Base-by-base conservation (phyloP, 139 green algal species). In the Penium margaritaceum region DNA sequence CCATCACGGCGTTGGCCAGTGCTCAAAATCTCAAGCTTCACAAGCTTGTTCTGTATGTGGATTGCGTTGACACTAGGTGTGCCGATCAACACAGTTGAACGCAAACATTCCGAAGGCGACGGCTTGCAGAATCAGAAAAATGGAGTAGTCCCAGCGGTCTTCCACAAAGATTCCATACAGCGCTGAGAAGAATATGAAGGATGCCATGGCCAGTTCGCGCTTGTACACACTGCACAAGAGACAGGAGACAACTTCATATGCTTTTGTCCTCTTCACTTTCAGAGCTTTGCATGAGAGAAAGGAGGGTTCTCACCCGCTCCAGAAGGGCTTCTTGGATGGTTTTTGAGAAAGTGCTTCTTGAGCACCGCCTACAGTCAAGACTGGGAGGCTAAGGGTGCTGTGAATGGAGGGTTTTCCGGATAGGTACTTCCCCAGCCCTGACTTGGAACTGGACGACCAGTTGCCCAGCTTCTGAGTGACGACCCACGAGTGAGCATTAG, bases 41-140 rank as follows among this genome's bases (percentile, higher is more conserved):
- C n/a, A n/a, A n/a, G n/a, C n/a, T n/a, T n/a, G n/a, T n/a, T n/a
- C n/a, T n/a, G n/a, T n/a, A n/a, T n/a, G n/a, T n/a, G n/a, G n/a
- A n/a, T n/a, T n/a, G n/a, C n/a, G n/a, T n/a, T n/a, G n/a, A n/a
- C n/a, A n/a, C n/a, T n/a, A n/a, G n/a, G n/a, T n/a, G n/a, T n/a
- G n/a, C 27, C 29, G 34, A 32, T 64, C 55, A 29, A 92, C 84
- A 75, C 85, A 70, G 66, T 90, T 90, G 35, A 91, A 77, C 5
- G 85, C 89, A 85, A 94, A 94, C 6, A 85, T 78, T 9, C 90
- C 67, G 76, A 94, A 94, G 1, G 89, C 87, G 39, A 84, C 33
- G 54, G 67, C 85, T 73, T 94, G 89, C 1, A 90, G 24, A n/a
- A 85, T 74, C 15, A 95, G 71, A 78, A 91, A 95, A 55, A 89